Base-by-base conservation (phyloP, 2,329 filamentous ascomycete species). In the Chalara sp. region DNA sequence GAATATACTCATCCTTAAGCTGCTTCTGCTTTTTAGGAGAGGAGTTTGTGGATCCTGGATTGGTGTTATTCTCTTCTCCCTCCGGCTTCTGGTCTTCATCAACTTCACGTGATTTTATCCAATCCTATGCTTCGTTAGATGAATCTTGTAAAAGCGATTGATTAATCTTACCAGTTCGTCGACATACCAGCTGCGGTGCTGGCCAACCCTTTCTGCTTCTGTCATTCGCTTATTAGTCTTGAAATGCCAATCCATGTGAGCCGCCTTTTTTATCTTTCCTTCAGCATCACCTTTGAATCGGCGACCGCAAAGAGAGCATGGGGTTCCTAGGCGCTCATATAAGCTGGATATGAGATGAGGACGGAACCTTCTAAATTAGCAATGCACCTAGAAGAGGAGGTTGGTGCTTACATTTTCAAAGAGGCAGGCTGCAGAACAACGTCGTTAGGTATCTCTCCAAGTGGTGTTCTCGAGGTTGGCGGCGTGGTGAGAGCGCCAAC, bases 201-300 rank as follows among this genome's bases (percentile, higher is more conserved):
- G 87, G 32, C 88, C 90, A 54, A 89, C 81, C 66, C 89, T 92
- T 63, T 89, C 84, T 11, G 87, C 85, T 60, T 97, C 92, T 3
- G 84, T 83, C 70, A 95, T 89, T 44, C 90, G 85, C 63, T 91
- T 87, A 63, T 96, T 92, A 29, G 92, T 91, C 51, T 86, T 84
- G 72, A 99, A 99, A 69, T 99, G 93, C 93, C 93, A 99, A 69
- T 99, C 93, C 75, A 99, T 84, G 66, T 99, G 93, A 3, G 86
- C 83, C 29, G 85, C 88, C 72, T 97, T 97, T 73, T 87, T 87
- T 65, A 85, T 84, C 61, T 83, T 87, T 10, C 92, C 92, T 57
- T 87, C 83, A 10, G 84, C 81, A 46, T 88, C 87, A 5, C 80
- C 80, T 49, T 79, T 79, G 67, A 99, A 99, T 2, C 93, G 84